phyloP scores from a whole-genome alignment of 306 rosid species.

The Morella rubra region DNA sequence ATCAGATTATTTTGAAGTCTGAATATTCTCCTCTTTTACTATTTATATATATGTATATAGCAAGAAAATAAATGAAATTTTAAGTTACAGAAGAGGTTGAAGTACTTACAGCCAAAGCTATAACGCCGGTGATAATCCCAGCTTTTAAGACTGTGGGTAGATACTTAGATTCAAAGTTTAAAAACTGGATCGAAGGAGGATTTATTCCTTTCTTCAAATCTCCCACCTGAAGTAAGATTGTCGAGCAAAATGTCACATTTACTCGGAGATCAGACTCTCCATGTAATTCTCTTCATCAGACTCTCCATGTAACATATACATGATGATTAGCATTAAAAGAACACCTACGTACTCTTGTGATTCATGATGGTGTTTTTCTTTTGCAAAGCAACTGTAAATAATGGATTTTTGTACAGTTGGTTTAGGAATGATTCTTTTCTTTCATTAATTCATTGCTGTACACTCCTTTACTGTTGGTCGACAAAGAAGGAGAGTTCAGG shows the following conservation, averaged over 20 bases:
- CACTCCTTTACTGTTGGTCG: no score
- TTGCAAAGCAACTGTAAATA: no score
- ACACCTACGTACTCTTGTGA: no score
- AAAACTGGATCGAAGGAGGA: conserved; percentile 48
- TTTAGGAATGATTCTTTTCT: no score
- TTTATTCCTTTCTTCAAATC: conserved; percentile 72
- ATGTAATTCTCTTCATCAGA: no score
- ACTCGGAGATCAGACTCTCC: background rate
- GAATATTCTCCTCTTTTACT: background rate
- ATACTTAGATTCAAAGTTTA: conserved; percentile 55
- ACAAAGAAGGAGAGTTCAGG: background rate
- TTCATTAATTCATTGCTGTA: no score
- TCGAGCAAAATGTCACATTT: background rate
- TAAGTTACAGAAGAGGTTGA: background rate
- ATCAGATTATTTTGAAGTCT: background rate
- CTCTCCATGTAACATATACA: no score
- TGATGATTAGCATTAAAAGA: no score
- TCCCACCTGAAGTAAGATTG: conserved; percentile 57
- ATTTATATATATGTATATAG: background rate
- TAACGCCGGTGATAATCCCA: conserved; percentile 53
- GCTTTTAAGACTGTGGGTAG: conserved; percentile 47
- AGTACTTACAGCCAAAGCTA: conserved; percentile 74
- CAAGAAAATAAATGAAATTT: background rate
- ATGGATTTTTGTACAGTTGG: no score
- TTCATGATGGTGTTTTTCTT: no score